A percentile compares a stretch with the other conserved stretches of the same genome.
Conservation (phyloP, 345 rosid genomes). For the Streptanthus diversifolius region DNA sequence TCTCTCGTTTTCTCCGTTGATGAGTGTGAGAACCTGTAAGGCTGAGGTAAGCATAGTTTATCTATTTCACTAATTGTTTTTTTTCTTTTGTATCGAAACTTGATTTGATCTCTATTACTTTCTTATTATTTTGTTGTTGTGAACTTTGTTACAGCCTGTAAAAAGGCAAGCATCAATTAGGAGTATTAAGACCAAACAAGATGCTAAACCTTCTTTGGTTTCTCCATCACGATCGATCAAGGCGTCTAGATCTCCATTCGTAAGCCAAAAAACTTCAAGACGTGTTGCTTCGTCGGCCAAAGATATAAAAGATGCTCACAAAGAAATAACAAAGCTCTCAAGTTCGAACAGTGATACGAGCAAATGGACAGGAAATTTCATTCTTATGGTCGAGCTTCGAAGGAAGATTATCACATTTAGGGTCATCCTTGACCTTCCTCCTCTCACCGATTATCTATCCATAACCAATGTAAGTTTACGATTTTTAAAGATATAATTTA, state of each 20-base stretch:
- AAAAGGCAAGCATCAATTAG: constrained; percentile 29
- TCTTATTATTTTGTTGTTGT: neutral
- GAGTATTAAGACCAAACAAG: constrained; percentile 32
- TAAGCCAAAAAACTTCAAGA: constrained; percentile 16
- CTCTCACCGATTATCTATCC: constrained; percentile 40
- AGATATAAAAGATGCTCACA: constrained; percentile 17
- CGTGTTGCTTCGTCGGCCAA: constrained; percentile 8
- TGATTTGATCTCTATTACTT: neutral
- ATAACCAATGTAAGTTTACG: constrained; percentile 41
- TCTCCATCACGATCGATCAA: constrained; percentile 24
- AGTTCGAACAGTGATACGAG: constrained; percentile 28
- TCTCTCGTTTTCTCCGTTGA: constrained; percentile 26
- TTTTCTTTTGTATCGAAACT: neutral
- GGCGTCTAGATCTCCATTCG: constrained; percentile 1
- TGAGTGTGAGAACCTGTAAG: constrained; percentile 17
- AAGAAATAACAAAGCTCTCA: constrained; percentile 27
- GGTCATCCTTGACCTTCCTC: constrained; percentile 59
- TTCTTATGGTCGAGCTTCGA: constrained; percentile 58
- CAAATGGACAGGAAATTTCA: constrained; percentile 36
- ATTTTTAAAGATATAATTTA: neutral
- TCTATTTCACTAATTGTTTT: neutral
- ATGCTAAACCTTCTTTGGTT: constrained; percentile 13
- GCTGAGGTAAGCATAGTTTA: constrained; percentile 13
- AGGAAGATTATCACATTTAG: constrained; percentile 59
- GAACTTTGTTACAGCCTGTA: constrained; percentile 28